Evolutionary conservation across 352 stramenopile genomes (phyloP).

Genomic region (Aphanomyces invadans): DNA sequence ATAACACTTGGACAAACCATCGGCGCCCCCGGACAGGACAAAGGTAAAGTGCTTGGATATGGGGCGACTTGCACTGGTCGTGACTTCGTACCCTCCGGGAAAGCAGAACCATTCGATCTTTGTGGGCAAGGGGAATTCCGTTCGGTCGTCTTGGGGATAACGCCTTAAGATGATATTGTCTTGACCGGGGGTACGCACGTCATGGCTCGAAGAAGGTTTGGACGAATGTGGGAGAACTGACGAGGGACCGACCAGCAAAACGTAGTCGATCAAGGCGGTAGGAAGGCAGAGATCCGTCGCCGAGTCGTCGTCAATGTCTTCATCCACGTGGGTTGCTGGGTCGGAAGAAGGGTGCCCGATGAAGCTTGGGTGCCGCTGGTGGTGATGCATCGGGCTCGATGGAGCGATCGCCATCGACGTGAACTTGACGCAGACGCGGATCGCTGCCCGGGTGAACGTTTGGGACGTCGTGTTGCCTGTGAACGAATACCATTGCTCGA

Average conservation of each 20-base stretch:
- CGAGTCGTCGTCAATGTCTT: neutral
- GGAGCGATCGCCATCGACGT: conserved; percentile 20
- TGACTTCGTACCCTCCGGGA: conserved; percentile 51
- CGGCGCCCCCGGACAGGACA: conserved; percentile 61
- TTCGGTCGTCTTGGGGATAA: conserved; percentile 48
- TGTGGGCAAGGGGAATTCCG: conserved; percentile 59
- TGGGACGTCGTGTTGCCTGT: conserved; percentile 39
- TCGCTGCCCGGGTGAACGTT: conserved; percentile 42
- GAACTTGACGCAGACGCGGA: conserved; percentile 72
- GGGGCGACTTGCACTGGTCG: conserved; percentile 39
- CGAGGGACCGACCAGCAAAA: conserved; percentile 49
- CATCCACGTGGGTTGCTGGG: neutral
- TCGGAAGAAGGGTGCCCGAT: neutral
- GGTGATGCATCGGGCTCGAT: conserved; percentile 6
- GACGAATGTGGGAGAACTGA: neutral
- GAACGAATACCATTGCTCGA: conserved; percentile 81
- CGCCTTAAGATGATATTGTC: conserved; percentile 58
- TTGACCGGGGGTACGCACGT: neutral
- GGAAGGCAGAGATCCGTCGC: conserved; percentile 33
- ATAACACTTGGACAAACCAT: conserved; percentile 63
- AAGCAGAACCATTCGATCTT: conserved; percentile 89
- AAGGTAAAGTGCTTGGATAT: conserved; percentile 66
- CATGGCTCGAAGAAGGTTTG: neutral
- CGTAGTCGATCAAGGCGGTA: conserved; percentile 67
- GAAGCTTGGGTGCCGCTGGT: neutral